Conservation (phyloP, 148 eudicot species). For the Silene conica region DNA sequence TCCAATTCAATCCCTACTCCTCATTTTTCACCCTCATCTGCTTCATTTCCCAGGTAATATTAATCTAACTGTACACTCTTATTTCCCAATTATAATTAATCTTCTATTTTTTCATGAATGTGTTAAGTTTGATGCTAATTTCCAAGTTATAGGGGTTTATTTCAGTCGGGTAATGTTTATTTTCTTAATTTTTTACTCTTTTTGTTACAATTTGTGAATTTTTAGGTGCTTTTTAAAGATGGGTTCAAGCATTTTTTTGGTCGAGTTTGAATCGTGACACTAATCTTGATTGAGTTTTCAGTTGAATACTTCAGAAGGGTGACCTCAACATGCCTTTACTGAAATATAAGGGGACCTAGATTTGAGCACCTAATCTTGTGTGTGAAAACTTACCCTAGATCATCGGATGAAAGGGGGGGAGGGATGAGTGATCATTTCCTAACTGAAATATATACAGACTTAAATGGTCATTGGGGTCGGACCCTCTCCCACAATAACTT, state of each 20-base stretch:
- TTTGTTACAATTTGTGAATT: neutral
- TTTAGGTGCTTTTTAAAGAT: neutral
- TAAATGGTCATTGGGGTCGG: too few species aligned
- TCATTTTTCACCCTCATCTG: conserved; percentile 36
- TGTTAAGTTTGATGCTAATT: neutral
- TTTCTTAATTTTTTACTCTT: neutral
- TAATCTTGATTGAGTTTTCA: neutral
- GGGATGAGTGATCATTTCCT: too few species aligned
- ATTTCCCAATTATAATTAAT: neutral
- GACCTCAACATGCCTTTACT: too few species aligned
- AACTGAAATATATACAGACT: too few species aligned
- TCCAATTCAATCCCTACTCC: conserved; percentile 31
- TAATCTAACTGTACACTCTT: neutral
- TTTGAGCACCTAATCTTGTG: too few species aligned
- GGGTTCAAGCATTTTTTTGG: neutral
- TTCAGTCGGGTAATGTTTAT: neutral
- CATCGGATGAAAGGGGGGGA: too few species aligned
- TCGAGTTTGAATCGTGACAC: neutral
- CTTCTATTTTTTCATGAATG: neutral
- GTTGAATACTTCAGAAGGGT: neutral
- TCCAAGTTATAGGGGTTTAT: neutral
- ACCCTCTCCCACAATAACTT: too few species aligned
- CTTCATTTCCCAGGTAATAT: conserved; percentile 38
- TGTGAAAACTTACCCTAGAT: too few species aligned
- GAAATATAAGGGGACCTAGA: too few species aligned